These are phyloP conservation scores for Gliomastix tumulicola DNA, from an alignment of 2,329 filamentous ascomycete species.

Conservation along the genomic window DNA sequence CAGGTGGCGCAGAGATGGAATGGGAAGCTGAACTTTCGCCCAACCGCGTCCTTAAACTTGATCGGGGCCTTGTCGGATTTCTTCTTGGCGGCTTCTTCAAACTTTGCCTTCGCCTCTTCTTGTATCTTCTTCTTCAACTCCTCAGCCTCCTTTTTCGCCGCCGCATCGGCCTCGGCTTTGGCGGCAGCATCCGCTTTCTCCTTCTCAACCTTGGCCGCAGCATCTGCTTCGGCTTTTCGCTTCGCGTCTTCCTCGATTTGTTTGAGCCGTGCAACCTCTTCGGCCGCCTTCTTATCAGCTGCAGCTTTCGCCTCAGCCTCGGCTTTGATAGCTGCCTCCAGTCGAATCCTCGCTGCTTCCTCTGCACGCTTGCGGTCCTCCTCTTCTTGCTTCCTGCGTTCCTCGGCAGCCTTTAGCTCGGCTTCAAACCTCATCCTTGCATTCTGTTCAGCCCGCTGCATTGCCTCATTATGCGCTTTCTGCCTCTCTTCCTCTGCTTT, in stretches of 20 bases:
- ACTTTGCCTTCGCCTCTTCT: conserved; percentile 28
- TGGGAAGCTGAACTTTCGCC: conserved; percentile 87
- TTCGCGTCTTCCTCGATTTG: conserved; percentile 29
- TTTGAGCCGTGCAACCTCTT: conserved; percentile 32
- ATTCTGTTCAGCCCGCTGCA: conserved; percentile 26
- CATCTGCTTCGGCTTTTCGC: conserved; percentile 27
- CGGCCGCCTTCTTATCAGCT: conserved; percentile 31
- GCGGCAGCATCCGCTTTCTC: conserved; percentile 13
- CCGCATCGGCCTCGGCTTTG: conserved; percentile 26
- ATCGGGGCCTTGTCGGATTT: conserved; percentile 61
- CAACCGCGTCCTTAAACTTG: conserved; percentile 86
- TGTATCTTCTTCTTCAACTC: conserved; percentile 34
- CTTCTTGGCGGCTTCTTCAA: conserved; percentile 40
- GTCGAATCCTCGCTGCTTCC: conserved; percentile 29
- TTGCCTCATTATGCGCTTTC: conserved; percentile 23
- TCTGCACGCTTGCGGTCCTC: conserved; percentile 31
- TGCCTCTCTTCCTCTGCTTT: conserved; percentile 39
- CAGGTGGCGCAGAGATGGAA: conserved; percentile 80
- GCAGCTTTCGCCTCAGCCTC: conserved; percentile 32
- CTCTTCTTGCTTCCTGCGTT: conserved; percentile 29
- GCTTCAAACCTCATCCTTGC: conserved; percentile 29
- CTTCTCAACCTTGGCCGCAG: conserved; percentile 22
- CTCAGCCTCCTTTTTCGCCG: conserved; percentile 31
- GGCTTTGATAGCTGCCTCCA: conserved; percentile 34
- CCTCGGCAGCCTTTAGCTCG: conserved; percentile 35